phyloP scores from a whole-genome alignment of 257 asterid genomes.

The Verbena officinalis region DNA sequence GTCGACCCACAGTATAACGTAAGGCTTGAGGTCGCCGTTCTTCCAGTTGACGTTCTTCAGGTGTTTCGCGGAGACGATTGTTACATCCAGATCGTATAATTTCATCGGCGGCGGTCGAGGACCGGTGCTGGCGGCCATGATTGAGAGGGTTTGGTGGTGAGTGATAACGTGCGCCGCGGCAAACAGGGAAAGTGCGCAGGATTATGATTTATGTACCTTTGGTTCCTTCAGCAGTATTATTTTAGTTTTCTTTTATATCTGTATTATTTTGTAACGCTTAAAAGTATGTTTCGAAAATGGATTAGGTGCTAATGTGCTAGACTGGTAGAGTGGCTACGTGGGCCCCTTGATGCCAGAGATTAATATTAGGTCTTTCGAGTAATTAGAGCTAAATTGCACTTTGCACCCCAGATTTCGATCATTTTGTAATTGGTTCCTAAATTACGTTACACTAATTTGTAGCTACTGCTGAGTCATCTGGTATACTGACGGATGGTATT shows the following conservation, averaged over 20 bases:
- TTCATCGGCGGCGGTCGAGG: conserved; percentile 47
- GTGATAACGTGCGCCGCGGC: conserved; percentile 37
- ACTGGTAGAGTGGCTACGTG: too few relatives aligned
- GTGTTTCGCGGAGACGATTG: conserved; percentile 81
- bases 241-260: neutral
- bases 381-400: too few relatives aligned
- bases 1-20: conserved; percentile 82
- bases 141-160: conserved; percentile 17
- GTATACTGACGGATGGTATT: too few relatives aligned
- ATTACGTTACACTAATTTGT: too few relatives aligned
- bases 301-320: too few relatives aligned
- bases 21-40: conserved; percentile 80
- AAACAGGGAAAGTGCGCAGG: conserved; percentile 18
- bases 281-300: too few relatives aligned
- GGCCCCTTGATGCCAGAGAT: too few relatives aligned
- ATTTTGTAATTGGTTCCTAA: too few relatives aligned
- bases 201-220: neutral
- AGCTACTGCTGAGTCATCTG: too few relatives aligned
- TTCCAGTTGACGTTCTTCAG: conserved; percentile 91
- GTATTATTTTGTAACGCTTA: too few relatives aligned
- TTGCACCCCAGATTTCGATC: too few relatives aligned
- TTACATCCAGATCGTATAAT: conserved; percentile 61
- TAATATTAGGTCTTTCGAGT: too few relatives aligned
- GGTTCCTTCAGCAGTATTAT: neutral
- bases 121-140: conserved; percentile 42